Base-by-base conservation (phyloP, 176 grass and related monocot species). In the Oryza meyeriana region DNA sequence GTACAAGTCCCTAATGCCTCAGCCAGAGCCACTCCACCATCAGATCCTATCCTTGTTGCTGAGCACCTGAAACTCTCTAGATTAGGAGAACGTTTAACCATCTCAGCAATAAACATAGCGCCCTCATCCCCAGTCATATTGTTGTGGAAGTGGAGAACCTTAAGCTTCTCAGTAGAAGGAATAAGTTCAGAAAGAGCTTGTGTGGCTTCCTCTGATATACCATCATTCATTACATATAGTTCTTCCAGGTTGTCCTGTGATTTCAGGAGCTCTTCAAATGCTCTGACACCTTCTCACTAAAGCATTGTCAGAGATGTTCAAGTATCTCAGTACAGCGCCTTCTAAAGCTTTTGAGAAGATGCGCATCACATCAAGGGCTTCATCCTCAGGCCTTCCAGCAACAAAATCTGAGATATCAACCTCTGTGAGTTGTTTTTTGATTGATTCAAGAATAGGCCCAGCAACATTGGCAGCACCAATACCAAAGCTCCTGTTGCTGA, bases 61-160 rank as follows among this genome's bases (percentile, higher is more conserved):
- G 94, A 94, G 80, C 92, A 97, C 61, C 89, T 92, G 39, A 97
- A 94, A 63, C 87, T 89, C 82, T 97, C 94, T 30, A 97, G 42
- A 29, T 86, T 76, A 64, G 89, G 92, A 72, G 89, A 94, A 24
- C 31, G 61, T 34, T 90, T 92, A 59, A 97, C 86, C 31, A 97
- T 73, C 64, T 92, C 83, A 18, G 87, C 83, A 61, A 97, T 88
- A 9, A 72, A 71, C 79, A 88, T 59, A 6, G 87, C 94, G 59
- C 92, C 94, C 84, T 97, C 94, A 74, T 97, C 92, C 73, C 94
- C 94, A 12, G 89, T 94, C 94, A 97, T 92, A 44, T 97, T 97
- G 27, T 97, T 97, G 72, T 94, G 89, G 71, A 97, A 94, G 81
- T 94, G 92, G 34, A 94, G 84, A 82, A 94, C 72, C 74, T 90